Base-by-base conservation (phyloP, 129 eudicot species). In the Saposhnikovia divaricata region DNA sequence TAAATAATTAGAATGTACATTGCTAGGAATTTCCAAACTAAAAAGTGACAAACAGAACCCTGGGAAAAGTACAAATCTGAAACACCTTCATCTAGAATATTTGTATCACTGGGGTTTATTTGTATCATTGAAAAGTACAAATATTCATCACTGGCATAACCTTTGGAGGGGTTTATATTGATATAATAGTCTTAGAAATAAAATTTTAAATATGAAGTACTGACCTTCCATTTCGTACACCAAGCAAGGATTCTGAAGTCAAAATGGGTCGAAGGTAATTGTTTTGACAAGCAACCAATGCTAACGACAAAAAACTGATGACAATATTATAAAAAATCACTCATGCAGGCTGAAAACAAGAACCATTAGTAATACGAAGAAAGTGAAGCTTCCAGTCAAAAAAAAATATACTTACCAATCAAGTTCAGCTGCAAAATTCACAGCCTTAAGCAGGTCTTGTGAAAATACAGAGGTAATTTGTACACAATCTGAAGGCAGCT, bases 211-310 rank as follows among this genome's bases (percentile, higher is more conserved):
- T 23, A n/a, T 45, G 43, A 6, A 37, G 79, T 57, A 76, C 79
- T 81, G 79, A 95, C 99, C 99, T 96, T 84, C 98, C 99, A 31
- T 92, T 96, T 70, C 86, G 91, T 82, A 96, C 89, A 78, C 92
- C 91, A 79, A 92, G 88, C 80, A 88, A 78, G 71, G 88, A 48
- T 81, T 92, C 99, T 81, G 89, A 48, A 50, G 93, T 92, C 89
- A 96, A 81, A 66, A 78, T 84, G 43, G 99, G 99, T 83, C 97
- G 87, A 70, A 83, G 90, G 80, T 92, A 90, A 82, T 96, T 96
- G 87, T 96, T 89, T 66, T 96, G 98, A 45, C 90, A 89, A 78
- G 99, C 99, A 84, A 96, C 98, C 87, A 90, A 78, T 74, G 99
- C 92, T 85, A 96, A 78, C 70, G 99, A 88, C 87, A 92, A 84